Evolutionary conservation across 1,284 basidiomycete genomes (phyloP), one percentile per base, ranked within the genome.

Genomic region (Tilletia indica): DNA sequence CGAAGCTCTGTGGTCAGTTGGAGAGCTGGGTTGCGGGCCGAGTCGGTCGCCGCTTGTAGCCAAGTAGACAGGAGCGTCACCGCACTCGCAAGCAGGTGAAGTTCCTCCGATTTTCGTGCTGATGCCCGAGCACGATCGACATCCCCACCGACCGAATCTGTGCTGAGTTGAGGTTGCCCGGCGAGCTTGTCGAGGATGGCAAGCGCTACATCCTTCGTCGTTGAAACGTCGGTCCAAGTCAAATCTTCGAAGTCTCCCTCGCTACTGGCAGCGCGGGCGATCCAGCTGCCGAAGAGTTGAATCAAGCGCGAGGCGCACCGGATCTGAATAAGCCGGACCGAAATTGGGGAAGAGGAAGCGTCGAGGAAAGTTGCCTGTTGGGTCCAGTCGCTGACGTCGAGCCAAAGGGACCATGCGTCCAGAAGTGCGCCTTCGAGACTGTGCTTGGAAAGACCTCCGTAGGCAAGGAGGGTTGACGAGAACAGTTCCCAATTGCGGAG

Each of bases 341-440:
- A 36, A 34, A 2, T n/a, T 16, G 31, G 3, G 12, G 61, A 19
- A 11, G 61, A 42, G 11, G 36, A 38, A 14, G 61, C 19, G 11
- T 4, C n/a, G 34, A 16, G 36, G 14, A 64, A 64, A 3, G 61
- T 31, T 4, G n/a, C 56, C 34, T 21, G 11, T 31, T 58, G 56
- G 16, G 34, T 31, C 56, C 56, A 58, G 25, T 21, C 21, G 25
- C 56, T 58, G 11, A 58, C 34, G 56, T 58, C 56, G 4, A 58
- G n/a, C 56, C 56, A 58, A 34, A 58, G 56, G 56, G 56, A 58
- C 56, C 56, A 58, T n/a, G 56, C 56, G 25, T 58, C 56, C 25
- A 58, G 56, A 5, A 58, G 34, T 25, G 56, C 21, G 56, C 56
- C 56, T 34, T 58, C 56, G 4, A 58, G 56, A 31, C 56, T 58